phyloP scores from a whole-genome alignment of 495 filamentous ascomycete genomes.

The Aspergillus sclerotioniger region DNA sequence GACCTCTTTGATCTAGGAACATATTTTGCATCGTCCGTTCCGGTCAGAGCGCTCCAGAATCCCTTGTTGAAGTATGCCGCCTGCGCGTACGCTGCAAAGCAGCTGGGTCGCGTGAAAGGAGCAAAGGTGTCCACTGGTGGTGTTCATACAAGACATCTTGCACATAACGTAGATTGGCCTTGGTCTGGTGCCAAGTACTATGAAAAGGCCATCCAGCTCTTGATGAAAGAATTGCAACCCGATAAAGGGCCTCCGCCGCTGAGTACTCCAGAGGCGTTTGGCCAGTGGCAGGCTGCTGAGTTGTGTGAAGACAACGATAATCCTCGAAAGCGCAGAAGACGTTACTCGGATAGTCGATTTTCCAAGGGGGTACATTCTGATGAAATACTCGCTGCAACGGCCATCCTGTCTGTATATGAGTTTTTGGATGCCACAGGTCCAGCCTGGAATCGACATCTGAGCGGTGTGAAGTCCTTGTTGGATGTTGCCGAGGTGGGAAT shows the following conservation, averaged over 20 bases:
- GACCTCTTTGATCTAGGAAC: slow-evolving; percentile 60
- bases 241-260: slow-evolving; percentile 39
- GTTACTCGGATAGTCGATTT: slow-evolving; percentile 37
- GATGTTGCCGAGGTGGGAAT: slow-evolving; percentile 64
- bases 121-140: slow-evolving; percentile 50
- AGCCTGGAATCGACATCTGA: slow-evolving; percentile 64
- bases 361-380: slow-evolving; percentile 52
- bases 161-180: slow-evolving; percentile 48
- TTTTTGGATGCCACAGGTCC: slow-evolving; percentile 59
- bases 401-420: slow-evolving; percentile 64
- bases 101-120: slow-evolving; percentile 54
- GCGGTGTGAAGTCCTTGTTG: slow-evolving; percentile 60
- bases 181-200: slow-evolving; percentile 62
- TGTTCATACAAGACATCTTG: slow-evolving; percentile 44
- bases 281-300: slow-evolving; percentile 39
- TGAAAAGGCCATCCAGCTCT: slow-evolving; percentile 59
- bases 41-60: slow-evolving; percentile 54
- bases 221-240: slow-evolving; percentile 57
- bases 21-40: slow-evolving; percentile 60
- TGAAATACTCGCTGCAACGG: slow-evolving; percentile 60
- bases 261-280: slow-evolving; percentile 36
- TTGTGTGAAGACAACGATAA: slow-evolving; percentile 31
- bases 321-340: slow-evolving; percentile 40
- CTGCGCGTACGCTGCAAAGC: slow-evolving; percentile 61
- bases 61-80: slow-evolving; percentile 59